Percentiles rank a stretch among this genome's conserved stretches.
phyloP scores from a whole-genome alignment of 192 early-diverging fungal genomes.

The Podila verticillata region DNA sequence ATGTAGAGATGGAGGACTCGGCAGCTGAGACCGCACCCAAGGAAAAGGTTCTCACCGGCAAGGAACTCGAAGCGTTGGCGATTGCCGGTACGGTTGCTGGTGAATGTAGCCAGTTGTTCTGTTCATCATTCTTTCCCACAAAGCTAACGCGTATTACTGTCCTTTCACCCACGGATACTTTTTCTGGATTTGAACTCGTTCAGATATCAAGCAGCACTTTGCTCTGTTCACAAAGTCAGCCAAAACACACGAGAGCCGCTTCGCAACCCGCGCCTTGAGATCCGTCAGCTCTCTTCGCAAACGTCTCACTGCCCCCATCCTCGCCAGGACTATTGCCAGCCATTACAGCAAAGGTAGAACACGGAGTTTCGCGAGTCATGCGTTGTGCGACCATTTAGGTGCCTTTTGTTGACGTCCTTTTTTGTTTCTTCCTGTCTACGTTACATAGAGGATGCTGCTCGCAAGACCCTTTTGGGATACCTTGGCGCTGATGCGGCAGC shows the following conservation, averaged over 20 bases:
- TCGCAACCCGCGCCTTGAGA: slow-evolving; percentile 88
- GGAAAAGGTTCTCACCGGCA: slow-evolving; percentile 37
- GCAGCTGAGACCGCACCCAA: slow-evolving; percentile 19
- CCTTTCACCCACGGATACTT: too few species aligned
- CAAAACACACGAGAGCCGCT: slow-evolving; percentile 85
- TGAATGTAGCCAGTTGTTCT: background rate
- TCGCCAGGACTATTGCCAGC: slow-evolving; percentile 68
- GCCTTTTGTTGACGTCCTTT: slow-evolving; percentile 1
- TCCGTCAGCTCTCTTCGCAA: slow-evolving; percentile 82
- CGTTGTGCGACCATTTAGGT: background rate
- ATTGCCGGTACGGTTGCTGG: slow-evolving; percentile 25
- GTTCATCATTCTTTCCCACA: too few species aligned
- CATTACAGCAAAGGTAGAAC: slow-evolving; percentile 62
- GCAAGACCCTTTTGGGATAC: slow-evolving; percentile 36
- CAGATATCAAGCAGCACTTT: slow-evolving; percentile 91
- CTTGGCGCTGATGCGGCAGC: slow-evolving; percentile 57
- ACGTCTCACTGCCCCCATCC: slow-evolving; percentile 72
- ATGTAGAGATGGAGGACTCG: slow-evolving; percentile 44
- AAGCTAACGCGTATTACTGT: too few species aligned
- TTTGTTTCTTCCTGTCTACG: slow-evolving; percentile 18
- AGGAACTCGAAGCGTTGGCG: slow-evolving; percentile 44
- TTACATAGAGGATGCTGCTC: slow-evolving; percentile 37
- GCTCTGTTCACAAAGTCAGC: slow-evolving; percentile 85
- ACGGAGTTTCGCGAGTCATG: background rate
- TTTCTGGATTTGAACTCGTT: too few species aligned